These are phyloP conservation scores for Malassezia sp. DNA, from an alignment of 1,284 basidiomycete genomes.

Conservation along the genomic window DNA sequence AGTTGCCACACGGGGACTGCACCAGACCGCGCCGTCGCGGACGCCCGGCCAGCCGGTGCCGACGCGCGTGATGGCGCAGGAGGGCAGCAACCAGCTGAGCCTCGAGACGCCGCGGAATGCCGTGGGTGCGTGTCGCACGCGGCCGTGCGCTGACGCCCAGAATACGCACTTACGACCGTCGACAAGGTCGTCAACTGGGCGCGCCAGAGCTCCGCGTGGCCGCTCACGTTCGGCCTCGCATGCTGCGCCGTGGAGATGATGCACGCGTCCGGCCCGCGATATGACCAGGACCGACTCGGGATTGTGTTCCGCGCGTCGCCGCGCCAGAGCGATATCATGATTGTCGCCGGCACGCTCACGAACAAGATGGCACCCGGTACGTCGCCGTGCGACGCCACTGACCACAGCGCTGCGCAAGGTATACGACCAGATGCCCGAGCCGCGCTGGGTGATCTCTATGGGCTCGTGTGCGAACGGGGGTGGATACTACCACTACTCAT, in stretches of 20 bases:
- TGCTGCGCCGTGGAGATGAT: constrained; percentile 88
- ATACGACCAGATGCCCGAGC: constrained; percentile 47
- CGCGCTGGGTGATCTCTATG: constrained; percentile 91
- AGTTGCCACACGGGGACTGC: constrained; percentile 6
- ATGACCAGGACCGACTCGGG: constrained; percentile 95
- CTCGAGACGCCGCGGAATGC: constrained; percentile 79
- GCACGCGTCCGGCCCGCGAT: constrained; percentile 95
- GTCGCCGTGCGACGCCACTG: neutral
- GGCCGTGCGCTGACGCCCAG: constrained; percentile 51
- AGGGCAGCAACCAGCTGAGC: constrained; percentile 49
- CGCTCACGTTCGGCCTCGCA: constrained; percentile 95
- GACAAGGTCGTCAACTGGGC: constrained; percentile 99
- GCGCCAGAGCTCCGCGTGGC: constrained; percentile 96
- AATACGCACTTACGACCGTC: constrained; percentile 88
- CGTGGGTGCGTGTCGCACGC: constrained; percentile 66
- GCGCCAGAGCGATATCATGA: constrained; percentile 97
- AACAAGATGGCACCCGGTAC: constrained; percentile 99
- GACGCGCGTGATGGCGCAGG: constrained; percentile 12
- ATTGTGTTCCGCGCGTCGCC: constrained; percentile 97
- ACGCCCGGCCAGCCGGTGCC: constrained; percentile 7
- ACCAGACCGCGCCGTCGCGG: constrained; percentile 2
- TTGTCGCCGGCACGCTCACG: constrained; percentile 94
- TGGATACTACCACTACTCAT: constrained; percentile 89
- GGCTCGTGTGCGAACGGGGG: constrained; percentile 98
- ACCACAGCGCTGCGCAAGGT: constrained; percentile 25